Base-by-base conservation (phyloP, 2,329 filamentous ascomycete genomes). In the Akanthomyces dipterigenus region DNA sequence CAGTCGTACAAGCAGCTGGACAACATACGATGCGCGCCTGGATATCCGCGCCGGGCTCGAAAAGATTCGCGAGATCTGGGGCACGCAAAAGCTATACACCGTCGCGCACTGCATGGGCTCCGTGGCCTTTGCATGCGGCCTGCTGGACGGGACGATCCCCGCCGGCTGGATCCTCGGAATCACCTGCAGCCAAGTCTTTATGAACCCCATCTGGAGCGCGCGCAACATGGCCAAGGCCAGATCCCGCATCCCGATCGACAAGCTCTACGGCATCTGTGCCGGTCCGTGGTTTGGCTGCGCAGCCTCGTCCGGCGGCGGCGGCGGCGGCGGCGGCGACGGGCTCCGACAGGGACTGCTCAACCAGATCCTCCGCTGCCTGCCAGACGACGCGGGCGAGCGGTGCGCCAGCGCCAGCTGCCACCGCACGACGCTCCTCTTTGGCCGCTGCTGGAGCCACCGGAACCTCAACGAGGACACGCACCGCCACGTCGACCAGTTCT, bases 401-500 rank as follows among this genome's bases (percentile, higher is more conserved):
- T 89, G 86, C 74, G 82, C 77, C 69, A 86, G 80, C 63, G 81
- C 82, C 2, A 77, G 78, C 57, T 89, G 86, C 72, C 86, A 88
- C 71, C 80, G 86, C 18, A 76, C 77, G 58, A 79, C 78, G 5
- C 73, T 88, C 26, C 78, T 84, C 16, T 88, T 87, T 65, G 86
- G 85, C 40, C 80, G 83, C 64, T 72, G 64, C 71, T 89, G 85
- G 85, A 85, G 80, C 67, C 86, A 89, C 70, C 69, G 66, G 3
- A 88, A 88, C 69, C 78, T 88, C 34, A 88, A 88, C 72, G 82
- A 83, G 72, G 83, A 81, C 3, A 89, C 86, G 2, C 86, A 88
- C 71, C 73, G 79, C 0, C 80, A 86, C 67, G 80, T 87, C 51
- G 79, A 84, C 69, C 78, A 80, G 36, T 84, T 87, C 72, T 82